A percentile compares a stretch with the other conserved stretches of the same genome.
These are phyloP conservation scores for Cryptococcus sp. DNA, from an alignment of 1,284 basidiomycete species.

Conservation along the genomic window DNA sequence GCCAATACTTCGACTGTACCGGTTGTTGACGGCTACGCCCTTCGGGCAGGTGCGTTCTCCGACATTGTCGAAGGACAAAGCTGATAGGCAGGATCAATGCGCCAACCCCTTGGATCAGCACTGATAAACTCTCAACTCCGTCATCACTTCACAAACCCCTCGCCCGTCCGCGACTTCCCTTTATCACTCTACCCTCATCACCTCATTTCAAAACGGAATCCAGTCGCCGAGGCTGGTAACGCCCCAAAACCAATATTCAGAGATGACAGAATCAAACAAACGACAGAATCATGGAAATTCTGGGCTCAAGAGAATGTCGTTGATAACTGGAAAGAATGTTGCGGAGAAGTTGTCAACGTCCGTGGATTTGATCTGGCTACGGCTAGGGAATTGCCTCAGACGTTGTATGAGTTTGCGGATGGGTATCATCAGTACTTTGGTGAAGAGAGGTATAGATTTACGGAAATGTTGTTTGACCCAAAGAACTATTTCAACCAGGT, in stretches of 20 bases:
- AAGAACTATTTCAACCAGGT: slow-evolving; percentile 67
- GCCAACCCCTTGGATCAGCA: slow-evolving; percentile 44
- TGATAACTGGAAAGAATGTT: slow-evolving; percentile 89
- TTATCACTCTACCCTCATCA: slow-evolving; percentile 64
- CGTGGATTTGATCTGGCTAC: slow-evolving; percentile 36
- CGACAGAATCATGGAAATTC: slow-evolving; percentile 70
- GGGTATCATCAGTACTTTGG: slow-evolving; percentile 86
- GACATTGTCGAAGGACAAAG: background rate
- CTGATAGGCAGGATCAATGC: slow-evolving; percentile 41
- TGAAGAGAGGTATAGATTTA: slow-evolving; percentile 72
- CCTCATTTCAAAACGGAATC: slow-evolving; percentile 71
- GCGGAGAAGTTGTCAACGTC: slow-evolving; percentile 62
- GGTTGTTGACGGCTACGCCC: slow-evolving; percentile 94
- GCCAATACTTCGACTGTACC: slow-evolving; percentile 86
- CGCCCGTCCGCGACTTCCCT: slow-evolving; percentile 29
- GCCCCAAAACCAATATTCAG: slow-evolving; percentile 65
- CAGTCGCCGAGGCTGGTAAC: slow-evolving; percentile 57
- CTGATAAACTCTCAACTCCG: slow-evolving; percentile 46
- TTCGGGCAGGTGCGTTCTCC: slow-evolving; percentile 71
- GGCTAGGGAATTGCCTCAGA: slow-evolving; percentile 32
- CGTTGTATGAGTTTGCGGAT: slow-evolving; percentile 86
- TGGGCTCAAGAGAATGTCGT: slow-evolving; percentile 85
- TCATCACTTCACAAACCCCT: slow-evolving; percentile 32
- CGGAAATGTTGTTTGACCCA: slow-evolving; percentile 87
- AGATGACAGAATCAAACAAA: slow-evolving; percentile 66